These are phyloP conservation scores for Lactuca sativa DNA, from an alignment of 129 eudicot genomes.

Conservation along the genomic window DNA sequence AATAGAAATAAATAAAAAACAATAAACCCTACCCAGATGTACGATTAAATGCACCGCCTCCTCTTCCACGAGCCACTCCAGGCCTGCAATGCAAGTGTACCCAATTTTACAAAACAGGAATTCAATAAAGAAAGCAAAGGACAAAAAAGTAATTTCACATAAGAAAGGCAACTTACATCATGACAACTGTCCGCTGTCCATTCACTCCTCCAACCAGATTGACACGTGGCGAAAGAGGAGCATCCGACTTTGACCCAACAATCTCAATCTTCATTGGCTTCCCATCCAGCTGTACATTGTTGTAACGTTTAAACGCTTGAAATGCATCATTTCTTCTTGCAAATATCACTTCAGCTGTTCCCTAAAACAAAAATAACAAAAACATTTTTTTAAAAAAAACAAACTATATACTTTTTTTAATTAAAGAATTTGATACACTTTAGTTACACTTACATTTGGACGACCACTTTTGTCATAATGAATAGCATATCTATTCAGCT, in stretches of 20 bases:
- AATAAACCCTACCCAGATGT: conserved; percentile 42
- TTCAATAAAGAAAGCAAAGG: not conserved
- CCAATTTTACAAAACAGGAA: not conserved
- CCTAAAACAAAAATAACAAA: conserved; percentile 40
- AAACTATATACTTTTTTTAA: not conserved
- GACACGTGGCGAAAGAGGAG: conserved; percentile 72
- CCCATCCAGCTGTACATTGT: conserved; percentile 86
- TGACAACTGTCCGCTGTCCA: conserved; percentile 78
- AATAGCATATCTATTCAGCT: conserved; percentile 83
- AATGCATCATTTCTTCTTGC: conserved; percentile 77
- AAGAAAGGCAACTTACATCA: conserved; percentile 34
- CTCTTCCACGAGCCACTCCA: conserved; percentile 56
- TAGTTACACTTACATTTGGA: conserved; percentile 77
- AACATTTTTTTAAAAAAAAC: not conserved
- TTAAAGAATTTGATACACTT: not conserved
- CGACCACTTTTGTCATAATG: conserved; percentile 84
- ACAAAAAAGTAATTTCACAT: conserved; percentile 25
- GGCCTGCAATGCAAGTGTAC: conserved; percentile 41
- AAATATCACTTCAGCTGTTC: conserved; percentile 88
- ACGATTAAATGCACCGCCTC: conserved; percentile 44
- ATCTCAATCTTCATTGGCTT: conserved; percentile 95
- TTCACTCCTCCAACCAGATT: conserved; percentile 71
- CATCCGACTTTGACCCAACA: conserved; percentile 50
- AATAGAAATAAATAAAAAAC: too few species aligned
- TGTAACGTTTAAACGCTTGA: conserved; percentile 73